Evolutionary conservation across 78 protist species (phyloP).

Genomic region (Trichosphaerium sp.): DNA sequence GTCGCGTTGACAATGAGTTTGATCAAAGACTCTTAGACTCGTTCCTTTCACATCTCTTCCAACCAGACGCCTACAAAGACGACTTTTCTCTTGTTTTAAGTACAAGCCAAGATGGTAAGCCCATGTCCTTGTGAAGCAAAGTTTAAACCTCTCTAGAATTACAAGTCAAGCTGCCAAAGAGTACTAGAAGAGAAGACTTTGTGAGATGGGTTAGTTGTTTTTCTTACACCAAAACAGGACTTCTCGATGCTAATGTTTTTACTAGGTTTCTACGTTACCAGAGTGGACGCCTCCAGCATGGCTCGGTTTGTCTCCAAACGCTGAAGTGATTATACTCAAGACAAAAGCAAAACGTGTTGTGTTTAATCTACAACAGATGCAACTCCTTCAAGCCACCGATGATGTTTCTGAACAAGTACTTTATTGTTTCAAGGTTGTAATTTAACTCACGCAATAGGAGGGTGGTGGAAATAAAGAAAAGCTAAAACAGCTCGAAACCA

Average conservation of each 20-base stretch:
- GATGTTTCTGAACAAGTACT: too few relatives aligned
- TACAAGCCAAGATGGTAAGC: constrained; percentile 19
- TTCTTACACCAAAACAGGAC: too few relatives aligned
- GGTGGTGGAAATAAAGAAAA: too few relatives aligned
- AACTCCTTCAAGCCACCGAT: too few relatives aligned
- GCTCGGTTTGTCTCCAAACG: constrained; percentile 50
- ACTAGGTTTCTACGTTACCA: too few relatives aligned
- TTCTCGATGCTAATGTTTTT: too few relatives aligned
- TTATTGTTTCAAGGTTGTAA: too few relatives aligned
- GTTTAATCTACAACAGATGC: too few relatives aligned
- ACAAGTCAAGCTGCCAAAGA: constrained; percentile 30
- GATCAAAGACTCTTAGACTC: constrained; percentile 68
- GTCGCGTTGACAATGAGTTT: constrained; percentile 87
- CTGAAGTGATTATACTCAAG: too few relatives aligned
- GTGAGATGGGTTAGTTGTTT: too few relatives aligned
- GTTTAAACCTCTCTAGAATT: background rate
- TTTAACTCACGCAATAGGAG: too few relatives aligned
- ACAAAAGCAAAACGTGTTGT: too few relatives aligned
- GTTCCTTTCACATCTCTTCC: constrained; percentile 60
- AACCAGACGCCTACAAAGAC: constrained; percentile 29
- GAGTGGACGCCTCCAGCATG: constrained; percentile 27
- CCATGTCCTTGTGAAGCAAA: constrained; percentile 11
- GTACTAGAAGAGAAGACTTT: constrained; percentile 54
- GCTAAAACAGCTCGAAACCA: background rate
- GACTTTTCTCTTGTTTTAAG: constrained; percentile 22